These are phyloP conservation scores for Exobasidium rhododendri DNA, from an alignment of 1,284 basidiomycete species.

Conservation along the genomic window DNA sequence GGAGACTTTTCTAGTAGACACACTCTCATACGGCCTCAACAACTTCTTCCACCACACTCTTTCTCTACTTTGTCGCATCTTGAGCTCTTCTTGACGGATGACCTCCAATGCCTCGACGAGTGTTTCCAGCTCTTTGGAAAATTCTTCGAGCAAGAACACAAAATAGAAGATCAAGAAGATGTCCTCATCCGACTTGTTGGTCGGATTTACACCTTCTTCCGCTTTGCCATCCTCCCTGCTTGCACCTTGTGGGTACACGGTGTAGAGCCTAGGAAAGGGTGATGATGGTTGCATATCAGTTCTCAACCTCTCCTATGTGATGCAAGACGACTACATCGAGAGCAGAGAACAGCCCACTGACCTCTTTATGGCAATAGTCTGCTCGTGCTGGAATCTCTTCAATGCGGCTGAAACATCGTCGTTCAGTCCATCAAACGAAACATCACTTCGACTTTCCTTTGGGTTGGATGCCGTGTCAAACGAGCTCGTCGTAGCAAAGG, in stretches of 20 bases:
- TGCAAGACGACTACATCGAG: background rate
- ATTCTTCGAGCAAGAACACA: slow-evolving; percentile 49
- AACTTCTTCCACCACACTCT: background rate
- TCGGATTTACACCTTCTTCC: background rate
- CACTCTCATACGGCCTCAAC: background rate
- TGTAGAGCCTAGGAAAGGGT: no score
- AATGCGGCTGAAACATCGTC: slow-evolving; percentile 33
- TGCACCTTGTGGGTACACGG: slow-evolving; percentile 36
- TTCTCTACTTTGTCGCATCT: background rate
- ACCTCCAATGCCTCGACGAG: slow-evolving; percentile 25
- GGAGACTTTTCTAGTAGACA: background rate
- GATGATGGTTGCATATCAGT: background rate
- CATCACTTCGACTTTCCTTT: slow-evolving; percentile 1
- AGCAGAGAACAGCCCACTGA: no score
- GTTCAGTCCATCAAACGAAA: slow-evolving; percentile 29
- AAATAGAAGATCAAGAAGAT: slow-evolving; percentile 51
- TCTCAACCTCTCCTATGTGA: background rate
- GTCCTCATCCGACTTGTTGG: slow-evolving; percentile 28
- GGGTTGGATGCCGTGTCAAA: background rate
- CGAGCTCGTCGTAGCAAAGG: slow-evolving; percentile 18
- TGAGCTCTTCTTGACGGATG: slow-evolving; percentile 21
- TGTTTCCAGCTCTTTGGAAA: slow-evolving; percentile 35
- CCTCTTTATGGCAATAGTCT: slow-evolving; percentile 45
- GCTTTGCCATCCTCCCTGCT: slow-evolving; percentile 10
- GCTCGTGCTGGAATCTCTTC: slow-evolving; percentile 41